Evolutionary conservation across 148 eudicot species (phyloP).

Genomic region (Fagopyrum tataricum): DNA sequence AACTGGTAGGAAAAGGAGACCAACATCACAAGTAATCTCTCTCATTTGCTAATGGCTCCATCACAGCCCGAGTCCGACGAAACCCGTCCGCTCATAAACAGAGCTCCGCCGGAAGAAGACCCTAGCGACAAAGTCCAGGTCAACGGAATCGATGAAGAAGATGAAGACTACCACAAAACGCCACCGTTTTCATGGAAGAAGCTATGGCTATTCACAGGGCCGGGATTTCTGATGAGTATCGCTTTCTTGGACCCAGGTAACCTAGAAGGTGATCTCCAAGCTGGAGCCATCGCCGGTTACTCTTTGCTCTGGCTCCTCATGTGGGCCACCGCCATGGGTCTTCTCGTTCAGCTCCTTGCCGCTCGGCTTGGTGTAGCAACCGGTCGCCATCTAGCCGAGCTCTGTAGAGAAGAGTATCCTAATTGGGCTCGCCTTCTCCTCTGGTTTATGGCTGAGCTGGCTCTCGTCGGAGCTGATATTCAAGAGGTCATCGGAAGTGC

Average conservation of each 20-base stretch:
- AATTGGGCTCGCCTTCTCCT: conserved; percentile 62
- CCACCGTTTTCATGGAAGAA: conserved; percentile 90
- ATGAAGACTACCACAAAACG: conserved; percentile 22
- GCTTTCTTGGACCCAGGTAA: conserved; percentile 96
- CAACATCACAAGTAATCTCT: background rate
- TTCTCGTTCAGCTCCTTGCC: conserved; percentile 68
- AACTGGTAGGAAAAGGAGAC: background rate
- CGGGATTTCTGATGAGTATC: conserved; percentile 87
- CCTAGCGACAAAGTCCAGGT: conserved; percentile 58
- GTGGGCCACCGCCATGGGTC: conserved; percentile 95
- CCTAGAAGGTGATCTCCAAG: conserved; percentile 81
- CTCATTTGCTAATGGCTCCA: background rate
- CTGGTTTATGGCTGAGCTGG: conserved; percentile 93
- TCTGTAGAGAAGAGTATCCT: conserved; percentile 84
- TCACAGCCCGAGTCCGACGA: background rate
- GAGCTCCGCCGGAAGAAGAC: conserved; percentile 24
- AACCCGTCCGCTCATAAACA: background rate
- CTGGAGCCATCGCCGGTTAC: conserved; percentile 92
- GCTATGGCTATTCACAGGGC: conserved; percentile 93
- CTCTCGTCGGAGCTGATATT: conserved; percentile 79
- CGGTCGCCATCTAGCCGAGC: conserved; percentile 89
- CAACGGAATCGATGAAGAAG: conserved; percentile 21
- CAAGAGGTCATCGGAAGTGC: conserved; percentile 99
- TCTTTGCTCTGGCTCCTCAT: conserved; percentile 76
- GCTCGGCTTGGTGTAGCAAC: conserved; percentile 94